Base-by-base conservation (phyloP, 2,329 filamentous ascomycete species). In the Dendrostoma leiphaemia region DNA sequence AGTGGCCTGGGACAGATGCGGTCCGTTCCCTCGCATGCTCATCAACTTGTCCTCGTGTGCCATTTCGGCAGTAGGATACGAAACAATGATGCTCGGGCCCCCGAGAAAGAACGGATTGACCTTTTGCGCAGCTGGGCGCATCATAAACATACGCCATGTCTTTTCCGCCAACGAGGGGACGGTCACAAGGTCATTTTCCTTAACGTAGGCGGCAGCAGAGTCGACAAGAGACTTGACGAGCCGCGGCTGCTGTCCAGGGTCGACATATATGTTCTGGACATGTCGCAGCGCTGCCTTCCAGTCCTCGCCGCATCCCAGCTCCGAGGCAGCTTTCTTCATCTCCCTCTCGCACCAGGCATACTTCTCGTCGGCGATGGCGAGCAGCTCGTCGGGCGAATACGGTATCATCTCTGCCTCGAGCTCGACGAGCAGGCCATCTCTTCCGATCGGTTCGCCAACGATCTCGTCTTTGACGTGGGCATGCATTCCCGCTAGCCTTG, bases 41-140 rank as follows among this genome's bases (percentile, higher is more conserved):
- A 84, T 84, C 59, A 79, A 62, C 65, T 85, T 85, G 31, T 76
- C 71, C 17, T 71, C 73, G 59, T 84, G 79, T 4, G 67, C 59
- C 79, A 83, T 83, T 26, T 67, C 70, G 1, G 70, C 65, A 4
- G 76, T 80, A 15, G 82, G 81, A 51, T 83, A 84, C 0, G 81
- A 78, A 3, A 84, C 79, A 43, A 78, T 73, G 59, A 85, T 81
- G 3, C 65, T 65, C 0, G 71, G 67, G 0, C 81, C 82, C 5
- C 81, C 81, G 0, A 84, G 73, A 67, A 85, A 85, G 66, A 84
- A 85, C 0, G 82, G 82, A 10, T 78, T 79, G 3, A 79, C 73
- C 54, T 77, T 80, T 60, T 85, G 82, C 23, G 64, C 67, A 26
- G 70, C 71, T 0, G 80, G 74, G 6, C 71, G 66, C 71, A 85